phyloP scores from a whole-genome alignment of 257 asterid species.

The Lantana camara region DNA sequence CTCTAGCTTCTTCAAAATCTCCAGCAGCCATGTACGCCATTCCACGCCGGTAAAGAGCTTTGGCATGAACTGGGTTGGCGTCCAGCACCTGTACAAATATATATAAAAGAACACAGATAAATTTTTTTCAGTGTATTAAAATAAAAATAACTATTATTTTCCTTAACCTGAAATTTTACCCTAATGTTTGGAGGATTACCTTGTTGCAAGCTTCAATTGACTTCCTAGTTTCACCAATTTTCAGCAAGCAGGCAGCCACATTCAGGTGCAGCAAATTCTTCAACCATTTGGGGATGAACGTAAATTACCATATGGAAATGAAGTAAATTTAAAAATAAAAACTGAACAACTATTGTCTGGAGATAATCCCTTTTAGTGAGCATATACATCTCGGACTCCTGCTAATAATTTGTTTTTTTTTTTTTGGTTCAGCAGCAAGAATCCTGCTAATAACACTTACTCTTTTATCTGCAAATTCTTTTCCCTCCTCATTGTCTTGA shows the following conservation, averaged over 20 bases:
- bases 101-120: neutral
- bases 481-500: conserved; percentile 93
- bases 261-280: conserved; percentile 91
- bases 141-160: no score
- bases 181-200: conserved; percentile 51
- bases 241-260: conserved; percentile 96
- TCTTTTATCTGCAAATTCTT: conserved; percentile 83
- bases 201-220: conserved; percentile 91
- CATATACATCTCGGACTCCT: no score
- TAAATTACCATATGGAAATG: conserved; percentile 17
- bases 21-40: conserved; percentile 91
- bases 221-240: conserved; percentile 81
- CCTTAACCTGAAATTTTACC: no score
- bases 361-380: no score
- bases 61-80: conserved; percentile 81
- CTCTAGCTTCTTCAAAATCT: conserved; percentile 89
- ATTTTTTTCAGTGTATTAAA: neutral
- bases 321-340: conserved; percentile 11
- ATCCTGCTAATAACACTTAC: no score
- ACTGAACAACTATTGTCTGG: conserved; percentile 16
- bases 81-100: conserved; percentile 71
- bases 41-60: conserved; percentile 96
- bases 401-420: no score
- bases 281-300: conserved; percentile 34
- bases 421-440: no score